These are phyloP conservation scores for Paraurostyla sp. DNA, from an alignment of 73 alveolate genomes.

Conservation along the genomic window DNA sequence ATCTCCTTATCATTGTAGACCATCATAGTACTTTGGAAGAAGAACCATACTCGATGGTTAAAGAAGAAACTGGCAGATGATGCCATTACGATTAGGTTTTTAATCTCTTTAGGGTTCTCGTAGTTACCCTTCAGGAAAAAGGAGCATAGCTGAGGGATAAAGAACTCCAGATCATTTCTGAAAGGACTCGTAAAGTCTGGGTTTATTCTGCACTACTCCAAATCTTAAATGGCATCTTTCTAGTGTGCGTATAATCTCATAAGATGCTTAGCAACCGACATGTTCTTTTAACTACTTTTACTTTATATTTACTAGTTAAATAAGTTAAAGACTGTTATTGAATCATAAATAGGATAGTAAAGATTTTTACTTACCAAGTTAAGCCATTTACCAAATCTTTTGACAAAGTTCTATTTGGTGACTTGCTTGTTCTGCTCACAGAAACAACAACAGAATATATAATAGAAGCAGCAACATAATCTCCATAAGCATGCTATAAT, in stretches of 20 bases:
- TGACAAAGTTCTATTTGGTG: slow-evolving; percentile 16
- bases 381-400: slow-evolving; percentile 55
- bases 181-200: slow-evolving; percentile 61
- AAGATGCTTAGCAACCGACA: slow-evolving; percentile 34
- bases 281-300: neutral
- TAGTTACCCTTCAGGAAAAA: slow-evolving; percentile 46
- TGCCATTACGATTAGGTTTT: slow-evolving; percentile 74
- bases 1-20: slow-evolving; percentile 26
- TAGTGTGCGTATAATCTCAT: slow-evolving; percentile 52
- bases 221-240: slow-evolving; percentile 32
- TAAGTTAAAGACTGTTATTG: too few relatives aligned
- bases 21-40: slow-evolving; percentile 76
- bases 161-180: slow-evolving; percentile 67
- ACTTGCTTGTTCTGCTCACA: slow-evolving; percentile 23
- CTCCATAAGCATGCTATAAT: slow-evolving; percentile 48
- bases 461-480: slow-evolving; percentile 54
- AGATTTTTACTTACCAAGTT: slow-evolving; percentile 29
- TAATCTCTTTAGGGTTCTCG: slow-evolving; percentile 63
- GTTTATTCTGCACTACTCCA: slow-evolving; percentile 48
- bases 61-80: slow-evolving; percentile 82
- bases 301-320: slow-evolving; percentile 1
- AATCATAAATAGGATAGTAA: neutral
- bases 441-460: slow-evolving; percentile 48
- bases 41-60: slow-evolving; percentile 90
- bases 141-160: slow-evolving; percentile 59